Evolutionary conservation across 345 rosid genomes (phyloP), one percentile per base, ranked within the genome.

Genomic region (Psidium friedrichsthalianum): DNA sequence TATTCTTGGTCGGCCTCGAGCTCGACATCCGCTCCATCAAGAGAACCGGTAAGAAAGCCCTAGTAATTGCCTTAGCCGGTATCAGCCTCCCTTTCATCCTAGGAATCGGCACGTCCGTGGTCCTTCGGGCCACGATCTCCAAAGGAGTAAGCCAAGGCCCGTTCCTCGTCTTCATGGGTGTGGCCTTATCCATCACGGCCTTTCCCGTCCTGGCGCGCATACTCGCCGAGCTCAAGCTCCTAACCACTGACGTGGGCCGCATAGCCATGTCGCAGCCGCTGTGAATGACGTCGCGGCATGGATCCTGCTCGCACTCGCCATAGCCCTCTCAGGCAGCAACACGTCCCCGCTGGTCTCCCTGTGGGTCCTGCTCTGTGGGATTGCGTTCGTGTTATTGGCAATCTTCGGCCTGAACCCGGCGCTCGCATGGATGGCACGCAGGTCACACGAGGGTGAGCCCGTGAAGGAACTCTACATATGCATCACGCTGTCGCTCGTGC

Each of bases 1-100:
- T 95, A 83, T 94, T 95, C 86, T 90, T 95, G 40, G 96, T 94
- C 8, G 98, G 98, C 40, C 94, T 95, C 16, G 98, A 95, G 90
- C 94, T 94, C 13, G 98, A 95, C 83, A 83, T 92, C 3, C 82
- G 89, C 42, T 84, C 97, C 12, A 90, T 95, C 51, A 91, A 89
- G n/a, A 91, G 93, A 7, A 94, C 97, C 0, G 97, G 96, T 3
- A 94, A 88, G 81, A 93, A 86, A 85, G 88, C 98, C 54, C 87
- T 95, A 36, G 86, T 69, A 3, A 94, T 95, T 8, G 95, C 97
- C 42, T 55, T 88, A 5, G 95, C 94, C 0, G 98, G 98, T 82
- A 95, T 95, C 85, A 86, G 86, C 82, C 83, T 94, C 40, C 98
- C 98, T 49, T 94, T 95, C 55, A 11, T 90, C 22, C 74, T 94